Conservation (phyloP, 2,329 filamentous ascomycete species). For the Neospermospora avenae region DNA sequence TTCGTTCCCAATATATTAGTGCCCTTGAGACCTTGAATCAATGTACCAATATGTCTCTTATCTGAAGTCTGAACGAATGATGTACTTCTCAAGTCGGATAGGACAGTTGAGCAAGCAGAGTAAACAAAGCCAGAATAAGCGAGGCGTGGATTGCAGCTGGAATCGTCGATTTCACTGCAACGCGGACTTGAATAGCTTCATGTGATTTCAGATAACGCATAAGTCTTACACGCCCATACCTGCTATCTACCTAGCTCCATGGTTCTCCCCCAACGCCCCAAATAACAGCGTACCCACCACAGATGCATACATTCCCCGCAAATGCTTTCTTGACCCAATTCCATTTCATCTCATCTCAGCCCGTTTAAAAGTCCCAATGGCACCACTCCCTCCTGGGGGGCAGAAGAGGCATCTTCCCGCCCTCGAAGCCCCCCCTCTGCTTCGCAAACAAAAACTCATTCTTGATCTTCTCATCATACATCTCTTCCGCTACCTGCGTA, state of each 20-base stretch:
- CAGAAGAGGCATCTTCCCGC: conserved; percentile 69
- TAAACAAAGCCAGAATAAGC: too few species aligned
- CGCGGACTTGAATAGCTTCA: too few species aligned
- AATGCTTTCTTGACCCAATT: neutral
- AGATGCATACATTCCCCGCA: neutral
- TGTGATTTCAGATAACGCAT: neutral
- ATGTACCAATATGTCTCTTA: too few species aligned
- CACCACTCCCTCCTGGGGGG: conserved; percentile 77
- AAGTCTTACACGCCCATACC: neutral
- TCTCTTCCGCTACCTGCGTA: conserved; percentile 55
- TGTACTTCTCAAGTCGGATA: too few species aligned
- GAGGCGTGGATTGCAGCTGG: too few species aligned
- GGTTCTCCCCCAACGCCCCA: neutral
- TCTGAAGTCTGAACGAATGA: too few species aligned
- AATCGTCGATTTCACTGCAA: too few species aligned
- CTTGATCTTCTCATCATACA: conserved; percentile 58
- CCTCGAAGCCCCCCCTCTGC: conserved; percentile 64
- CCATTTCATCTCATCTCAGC: neutral
- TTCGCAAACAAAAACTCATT: conserved; percentile 63
- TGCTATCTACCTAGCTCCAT: neutral
- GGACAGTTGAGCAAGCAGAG: too few species aligned
- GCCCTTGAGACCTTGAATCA: too few species aligned
- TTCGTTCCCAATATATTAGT: neutral
- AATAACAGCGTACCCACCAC: neutral
- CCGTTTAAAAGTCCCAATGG: conserved; percentile 64